Evolutionary conservation across 192 early-diverging fungal species (phyloP).

Genomic region (Dispira simplex): DNA sequence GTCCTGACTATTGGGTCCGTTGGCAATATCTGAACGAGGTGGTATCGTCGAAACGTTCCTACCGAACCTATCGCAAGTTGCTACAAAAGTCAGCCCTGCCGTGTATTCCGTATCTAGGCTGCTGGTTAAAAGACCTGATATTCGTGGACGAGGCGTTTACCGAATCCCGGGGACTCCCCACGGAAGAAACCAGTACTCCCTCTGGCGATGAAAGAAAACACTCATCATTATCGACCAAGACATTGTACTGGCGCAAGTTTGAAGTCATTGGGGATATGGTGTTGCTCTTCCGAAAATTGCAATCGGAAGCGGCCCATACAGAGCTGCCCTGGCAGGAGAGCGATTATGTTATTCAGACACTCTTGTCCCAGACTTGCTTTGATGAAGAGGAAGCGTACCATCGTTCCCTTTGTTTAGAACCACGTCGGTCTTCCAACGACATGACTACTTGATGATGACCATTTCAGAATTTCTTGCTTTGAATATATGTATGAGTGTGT

Average conservation of each 20-base stretch:
- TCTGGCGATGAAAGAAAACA: neutral
- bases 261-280: constrained; percentile 1
- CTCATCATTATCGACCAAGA: no score
- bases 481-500: no score
- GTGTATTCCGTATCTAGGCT: constrained; percentile 1
- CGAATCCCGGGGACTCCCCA: neutral
- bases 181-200: neutral
- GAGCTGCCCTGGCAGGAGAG: neutral
- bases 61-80: neutral
- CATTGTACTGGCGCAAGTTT: constrained; percentile 5
- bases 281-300: constrained; percentile 6
- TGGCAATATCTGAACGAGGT: neutral
- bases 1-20: neutral
- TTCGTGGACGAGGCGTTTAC: neutral
- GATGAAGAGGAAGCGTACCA: constrained; percentile 4
- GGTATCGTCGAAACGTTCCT: neutral
- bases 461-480: no score
- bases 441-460: no score
- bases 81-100: neutral
- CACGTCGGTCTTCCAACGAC: neutral
- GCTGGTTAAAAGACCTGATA: neutral
- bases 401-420: neutral
- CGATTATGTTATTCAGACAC: neutral
- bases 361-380: neutral
- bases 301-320: neutral